These are phyloP conservation scores for Cercophora newfieldiana DNA, from an alignment of 495 filamentous ascomycete genomes.

Conservation along the genomic window DNA sequence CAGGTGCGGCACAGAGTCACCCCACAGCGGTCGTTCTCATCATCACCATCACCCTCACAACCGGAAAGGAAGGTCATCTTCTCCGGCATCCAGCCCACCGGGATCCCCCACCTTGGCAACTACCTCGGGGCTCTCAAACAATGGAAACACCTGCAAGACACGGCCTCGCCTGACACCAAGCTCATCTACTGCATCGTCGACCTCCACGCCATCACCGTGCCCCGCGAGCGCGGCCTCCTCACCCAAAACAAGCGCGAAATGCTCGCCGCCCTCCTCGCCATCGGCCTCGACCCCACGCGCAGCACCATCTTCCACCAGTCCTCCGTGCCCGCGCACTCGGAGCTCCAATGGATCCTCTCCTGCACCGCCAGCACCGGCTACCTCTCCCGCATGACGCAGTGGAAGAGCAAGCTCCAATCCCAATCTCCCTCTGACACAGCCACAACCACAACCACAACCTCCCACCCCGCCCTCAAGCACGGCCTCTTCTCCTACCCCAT, in stretches of 20 bases:
- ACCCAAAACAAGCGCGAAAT: constrained; percentile 66
- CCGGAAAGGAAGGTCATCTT: constrained; percentile 58
- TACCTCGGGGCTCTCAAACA: constrained; percentile 88
- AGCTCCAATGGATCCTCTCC: constrained; percentile 95
- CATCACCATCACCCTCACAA: not conserved
- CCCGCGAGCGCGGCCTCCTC: constrained; percentile 61
- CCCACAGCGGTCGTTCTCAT: not conserved
- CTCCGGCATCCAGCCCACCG: constrained; percentile 96
- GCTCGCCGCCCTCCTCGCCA: constrained; percentile 76
- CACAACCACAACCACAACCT: constrained; percentile 27
- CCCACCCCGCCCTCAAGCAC: constrained; percentile 66
- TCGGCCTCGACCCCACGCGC: constrained; percentile 74
- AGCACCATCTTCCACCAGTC: constrained; percentile 87
- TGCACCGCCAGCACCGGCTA: constrained; percentile 88
- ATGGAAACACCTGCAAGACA: constrained; percentile 80
- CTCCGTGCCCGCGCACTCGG: constrained; percentile 71
- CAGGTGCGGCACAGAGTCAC: not conserved
- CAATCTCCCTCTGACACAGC: not conserved
- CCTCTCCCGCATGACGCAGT: constrained; percentile 93
- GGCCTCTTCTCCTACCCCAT: constrained; percentile 98
- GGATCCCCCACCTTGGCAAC: constrained; percentile 93
- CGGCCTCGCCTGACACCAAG: constrained; percentile 51
- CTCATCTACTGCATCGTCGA: constrained; percentile 87
- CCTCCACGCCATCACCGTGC: constrained; percentile 84
- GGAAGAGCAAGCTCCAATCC: constrained; percentile 66